phyloP scores from a whole-genome alignment of 148 eudicot genomes.

The Pharnaceum exiguum region DNA sequence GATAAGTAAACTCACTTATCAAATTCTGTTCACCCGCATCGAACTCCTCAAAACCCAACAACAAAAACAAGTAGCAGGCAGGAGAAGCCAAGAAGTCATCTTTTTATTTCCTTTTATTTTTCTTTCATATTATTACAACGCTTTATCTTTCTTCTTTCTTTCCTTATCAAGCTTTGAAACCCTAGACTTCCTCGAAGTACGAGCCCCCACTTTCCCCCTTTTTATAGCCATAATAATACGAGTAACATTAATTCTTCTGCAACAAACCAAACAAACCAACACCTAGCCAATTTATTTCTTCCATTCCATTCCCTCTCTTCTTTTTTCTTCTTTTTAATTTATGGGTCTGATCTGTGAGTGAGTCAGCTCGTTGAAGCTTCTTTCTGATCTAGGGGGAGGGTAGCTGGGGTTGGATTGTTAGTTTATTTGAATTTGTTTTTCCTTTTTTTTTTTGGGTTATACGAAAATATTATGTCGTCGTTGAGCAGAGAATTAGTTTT shows the following conservation, averaged over 20 bases:
- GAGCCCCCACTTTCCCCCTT: not conserved
- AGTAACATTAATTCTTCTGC: not conserved
- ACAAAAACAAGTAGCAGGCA: not conserved
- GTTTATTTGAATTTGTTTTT: constrained; percentile 2
- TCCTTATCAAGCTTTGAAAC: constrained; percentile 34
- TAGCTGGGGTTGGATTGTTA: not conserved
- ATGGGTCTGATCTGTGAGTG: constrained; percentile 9
- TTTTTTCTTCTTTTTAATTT: not conserved
- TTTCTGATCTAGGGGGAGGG: not conserved
- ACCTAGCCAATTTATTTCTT: constrained; percentile 9
- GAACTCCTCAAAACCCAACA: constrained; percentile 40
- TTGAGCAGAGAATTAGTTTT: constrained; percentile 83
- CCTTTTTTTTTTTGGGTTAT: constrained; percentile 4
- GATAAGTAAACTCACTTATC: constrained; percentile 33
- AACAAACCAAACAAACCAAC: not conserved
- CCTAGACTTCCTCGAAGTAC: constrained; percentile 39
- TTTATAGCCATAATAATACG: too few species aligned
- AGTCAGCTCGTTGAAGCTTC: not conserved
- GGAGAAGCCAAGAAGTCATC: constrained; percentile 5
- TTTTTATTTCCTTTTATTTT: constrained; percentile 8
- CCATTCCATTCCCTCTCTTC: not conserved
- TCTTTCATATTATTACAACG: constrained; percentile 6
- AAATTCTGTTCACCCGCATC: constrained; percentile 46
- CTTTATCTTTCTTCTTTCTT: constrained; percentile 10
- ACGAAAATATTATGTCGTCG: constrained; percentile 53